Conservation (phyloP, 495 filamentous ascomycete genomes). For the Parmelia sp. region DNA sequence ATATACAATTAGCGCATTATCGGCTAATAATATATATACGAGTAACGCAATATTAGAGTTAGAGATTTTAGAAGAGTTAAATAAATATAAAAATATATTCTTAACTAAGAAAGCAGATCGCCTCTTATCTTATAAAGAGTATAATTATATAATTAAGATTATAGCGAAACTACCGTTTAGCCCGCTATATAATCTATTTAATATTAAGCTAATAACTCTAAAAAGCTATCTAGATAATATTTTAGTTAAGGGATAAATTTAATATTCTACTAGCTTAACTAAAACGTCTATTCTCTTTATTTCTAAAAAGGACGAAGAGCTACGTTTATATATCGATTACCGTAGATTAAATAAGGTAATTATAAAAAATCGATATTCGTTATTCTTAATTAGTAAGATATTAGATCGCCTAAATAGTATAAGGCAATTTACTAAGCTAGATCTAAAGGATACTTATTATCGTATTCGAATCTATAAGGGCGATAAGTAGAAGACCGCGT, state of each 20-base stretch:
- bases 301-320: conserved; percentile 12
- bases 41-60: too few relatives aligned
- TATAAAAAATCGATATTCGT: conserved; percentile 20
- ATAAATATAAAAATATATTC: conserved; percentile 6
- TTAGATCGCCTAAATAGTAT: conserved; percentile 10
- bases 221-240: background rate
- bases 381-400: conserved; percentile 19
- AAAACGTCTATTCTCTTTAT: conserved; percentile 10
- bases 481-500: conserved; percentile 26
- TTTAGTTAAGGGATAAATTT: conserved; percentile 10
- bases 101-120: background rate
- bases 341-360: conserved; percentile 21
- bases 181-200: background rate
- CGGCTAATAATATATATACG: too few relatives aligned
- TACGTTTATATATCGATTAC: conserved; percentile 24
- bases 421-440: conserved; percentile 24
- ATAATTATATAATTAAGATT: conserved; percentile 10
- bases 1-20: too few relatives aligned
- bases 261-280: background rate
- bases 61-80: background rate
- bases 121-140: background rate
- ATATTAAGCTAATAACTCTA: background rate
- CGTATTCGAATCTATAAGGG: conserved; percentile 16
- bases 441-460: conserved; percentile 26
- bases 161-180: background rate